These are phyloP conservation scores for Polytrichum commune DNA, from an alignment of 225 moss, liverwort and hornwort genomes.

Conservation along the genomic window DNA sequence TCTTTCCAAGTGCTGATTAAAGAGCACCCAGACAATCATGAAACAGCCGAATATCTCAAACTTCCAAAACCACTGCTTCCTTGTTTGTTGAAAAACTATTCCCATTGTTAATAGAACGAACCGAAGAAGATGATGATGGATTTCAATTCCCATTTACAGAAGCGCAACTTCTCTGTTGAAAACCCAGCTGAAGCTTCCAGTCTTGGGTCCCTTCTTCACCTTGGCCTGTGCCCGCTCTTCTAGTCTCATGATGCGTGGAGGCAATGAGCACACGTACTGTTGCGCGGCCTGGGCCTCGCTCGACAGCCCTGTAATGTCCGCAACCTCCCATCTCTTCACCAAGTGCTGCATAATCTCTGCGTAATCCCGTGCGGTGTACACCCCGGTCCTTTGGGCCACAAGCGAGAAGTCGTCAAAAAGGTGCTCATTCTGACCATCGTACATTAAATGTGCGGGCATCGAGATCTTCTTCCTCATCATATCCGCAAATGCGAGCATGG, in stretches of 20 bases:
- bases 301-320: conserved; percentile 56
- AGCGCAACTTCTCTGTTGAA: conserved; percentile 74
- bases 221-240: conserved; percentile 68
- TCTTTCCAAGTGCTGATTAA: conserved; percentile 1
- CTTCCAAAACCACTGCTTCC: background rate
- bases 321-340: conserved; percentile 76
- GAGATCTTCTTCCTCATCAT: conserved; percentile 89
- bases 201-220: conserved; percentile 67
- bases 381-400: conserved; percentile 76
- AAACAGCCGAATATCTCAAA: background rate
- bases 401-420: conserved; percentile 72
- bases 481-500: conserved; percentile 68
- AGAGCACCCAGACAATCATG: background rate
- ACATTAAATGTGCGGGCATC: conserved; percentile 91
- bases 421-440: conserved; percentile 58
- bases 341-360: conserved; percentile 84
- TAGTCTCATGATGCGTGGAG: conserved; percentile 71
- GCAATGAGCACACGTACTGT: conserved; percentile 70
- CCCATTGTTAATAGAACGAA: too few relatives aligned
- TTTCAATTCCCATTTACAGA: conserved; percentile 23
- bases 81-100: background rate
- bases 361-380: conserved; percentile 81
- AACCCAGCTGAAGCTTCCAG: conserved; percentile 71
- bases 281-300: conserved; percentile 64
- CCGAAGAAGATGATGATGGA: too few relatives aligned